A percentile compares a stretch with the other conserved stretches of the same genome.
Conservation (phyloP, 2,329 filamentous ascomycete species). For the Chrysoporthe cubensis region DNA sequence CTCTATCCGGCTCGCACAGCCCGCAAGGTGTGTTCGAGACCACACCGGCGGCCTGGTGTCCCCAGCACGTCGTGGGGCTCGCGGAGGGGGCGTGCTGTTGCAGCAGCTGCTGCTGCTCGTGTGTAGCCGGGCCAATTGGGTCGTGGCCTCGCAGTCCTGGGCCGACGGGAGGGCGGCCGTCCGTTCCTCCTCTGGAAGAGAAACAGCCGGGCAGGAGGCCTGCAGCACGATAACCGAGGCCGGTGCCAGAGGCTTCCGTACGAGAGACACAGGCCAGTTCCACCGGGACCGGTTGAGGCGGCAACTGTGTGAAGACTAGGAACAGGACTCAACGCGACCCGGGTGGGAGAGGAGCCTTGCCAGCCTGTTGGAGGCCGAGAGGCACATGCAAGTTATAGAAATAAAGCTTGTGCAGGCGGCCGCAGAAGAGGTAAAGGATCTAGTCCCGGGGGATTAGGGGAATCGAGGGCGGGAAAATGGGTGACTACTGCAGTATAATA, state of each 20-base stretch:
- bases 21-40: background rate
- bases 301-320: conserved; percentile 24
- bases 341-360: conserved; percentile 20
- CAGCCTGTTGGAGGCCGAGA: conserved; percentile 24
- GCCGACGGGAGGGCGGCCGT: conserved; percentile 11
- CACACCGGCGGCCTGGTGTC: conserved; percentile 1
- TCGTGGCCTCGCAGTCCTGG: conserved; percentile 6
- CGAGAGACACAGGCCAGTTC: conserved; percentile 25
- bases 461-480: conserved; percentile 19
- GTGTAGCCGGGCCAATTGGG: conserved; percentile 19
- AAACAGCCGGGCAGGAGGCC: conserved; percentile 16
- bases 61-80: conserved; percentile 20
- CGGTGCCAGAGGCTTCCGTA: conserved; percentile 23
- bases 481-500: conserved; percentile 26
- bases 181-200: background rate
- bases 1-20: conserved; percentile 13
- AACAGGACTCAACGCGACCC: conserved; percentile 23
- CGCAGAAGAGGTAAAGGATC: conserved; percentile 21
- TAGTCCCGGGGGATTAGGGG: conserved; percentile 21
- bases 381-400: conserved; percentile 22
- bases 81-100: conserved; percentile 20
- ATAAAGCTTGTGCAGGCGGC: conserved; percentile 25
- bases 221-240: conserved; percentile 21
- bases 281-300: conserved; percentile 21
- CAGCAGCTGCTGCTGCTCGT: conserved; percentile 14